Evolutionary conservation across 768 basidiomycete species (phyloP).

Genomic region (Hygrophorus russula): DNA sequence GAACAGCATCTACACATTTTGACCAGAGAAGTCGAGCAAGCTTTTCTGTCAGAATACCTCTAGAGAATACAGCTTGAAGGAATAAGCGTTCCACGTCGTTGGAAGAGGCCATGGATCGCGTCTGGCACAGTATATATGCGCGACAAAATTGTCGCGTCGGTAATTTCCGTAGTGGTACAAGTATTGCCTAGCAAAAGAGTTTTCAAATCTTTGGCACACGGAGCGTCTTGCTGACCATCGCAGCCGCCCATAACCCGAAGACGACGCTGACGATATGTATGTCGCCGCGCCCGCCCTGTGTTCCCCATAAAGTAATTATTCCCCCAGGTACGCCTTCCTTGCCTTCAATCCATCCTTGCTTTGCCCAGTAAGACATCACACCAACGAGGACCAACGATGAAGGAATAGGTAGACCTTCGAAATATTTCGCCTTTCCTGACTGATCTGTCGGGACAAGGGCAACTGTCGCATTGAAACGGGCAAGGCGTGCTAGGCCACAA

Average conservation of each 20-base stretch:
- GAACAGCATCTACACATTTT: conserved; percentile 56
- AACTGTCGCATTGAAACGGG: conserved; percentile 97
- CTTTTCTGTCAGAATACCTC: conserved; percentile 52
- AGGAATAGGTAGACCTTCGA: conserved; percentile 96
- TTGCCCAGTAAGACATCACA: conserved; percentile 72
- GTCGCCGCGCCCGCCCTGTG: conserved; percentile 66
- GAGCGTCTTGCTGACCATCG: conserved; percentile 98
- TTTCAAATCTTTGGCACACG: conserved; percentile 64
- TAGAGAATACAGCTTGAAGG: conserved; percentile 67
- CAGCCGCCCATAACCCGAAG: conserved; percentile 83
- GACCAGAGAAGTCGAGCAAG: conserved; percentile 58
- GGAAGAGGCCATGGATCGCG: conserved; percentile 30
- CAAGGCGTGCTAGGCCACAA: conserved; percentile 91
- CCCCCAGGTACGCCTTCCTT: conserved; percentile 68
- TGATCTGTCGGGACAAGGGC: conserved; percentile 84
- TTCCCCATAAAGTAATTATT: conserved; percentile 63
- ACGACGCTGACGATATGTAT: conserved; percentile 69
- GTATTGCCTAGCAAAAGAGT: background rate
- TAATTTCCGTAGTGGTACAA: background rate
- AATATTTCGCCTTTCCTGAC: conserved; percentile 85
- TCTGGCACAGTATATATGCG: conserved; percentile 2
- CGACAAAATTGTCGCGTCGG: background rate
- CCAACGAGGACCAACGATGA: conserved; percentile 75
- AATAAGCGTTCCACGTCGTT: conserved; percentile 67
- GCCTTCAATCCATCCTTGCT: conserved; percentile 76